Base-by-base conservation (phyloP, 192 early-diverging fungal genomes). In the Thamnidium elegans region DNA sequence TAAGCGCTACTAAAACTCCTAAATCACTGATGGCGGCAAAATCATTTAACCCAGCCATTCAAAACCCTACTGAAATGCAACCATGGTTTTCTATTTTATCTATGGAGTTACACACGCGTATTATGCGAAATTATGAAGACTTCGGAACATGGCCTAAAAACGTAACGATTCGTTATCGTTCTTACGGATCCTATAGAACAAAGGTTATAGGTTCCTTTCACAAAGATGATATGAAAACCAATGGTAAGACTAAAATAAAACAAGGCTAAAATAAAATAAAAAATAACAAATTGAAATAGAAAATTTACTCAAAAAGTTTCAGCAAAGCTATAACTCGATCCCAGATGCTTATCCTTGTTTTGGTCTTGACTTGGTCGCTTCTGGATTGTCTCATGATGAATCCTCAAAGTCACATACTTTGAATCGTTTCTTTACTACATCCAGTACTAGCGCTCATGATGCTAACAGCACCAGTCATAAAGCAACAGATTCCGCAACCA, bases 11-110 rank as follows among this genome's bases (percentile, higher is more conserved):
- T 3, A 78, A 76, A 17, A 54, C 65, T 21, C 43, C 77, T 44
- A 78, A 79, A 31, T 79, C 80, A 13, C 62, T 80, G 61, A 79
- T 77, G 67, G 79, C 81, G 15, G 50, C 69, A 15, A 83, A 83
- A 51, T 65, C 70, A 0, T 71, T 83, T 42, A 45, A 55, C 1
- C 69, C 77, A 10, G 63, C 73, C 20, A 15, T 83, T 21, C 66
- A 39, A 3, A 63, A 31, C 11, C 20, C 51, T 19, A 20, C 61
- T 7, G 68, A 80, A 20, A 43, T 82, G 20, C 55, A 63, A 48
- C 71, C 63, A 17, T 89, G 87, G 87, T 50, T 83, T 10, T 70
- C 55, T 17, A 78, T 86, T 30, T 59, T 89, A 9, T 67, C 73
- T 8, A 17, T 64, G 20, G 87, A 89, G 64, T 61, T 87, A 17